These are phyloP conservation scores for Neostapfia colusana DNA, from an alignment of 176 grass and related monocot genomes.

Conservation along the genomic window DNA sequence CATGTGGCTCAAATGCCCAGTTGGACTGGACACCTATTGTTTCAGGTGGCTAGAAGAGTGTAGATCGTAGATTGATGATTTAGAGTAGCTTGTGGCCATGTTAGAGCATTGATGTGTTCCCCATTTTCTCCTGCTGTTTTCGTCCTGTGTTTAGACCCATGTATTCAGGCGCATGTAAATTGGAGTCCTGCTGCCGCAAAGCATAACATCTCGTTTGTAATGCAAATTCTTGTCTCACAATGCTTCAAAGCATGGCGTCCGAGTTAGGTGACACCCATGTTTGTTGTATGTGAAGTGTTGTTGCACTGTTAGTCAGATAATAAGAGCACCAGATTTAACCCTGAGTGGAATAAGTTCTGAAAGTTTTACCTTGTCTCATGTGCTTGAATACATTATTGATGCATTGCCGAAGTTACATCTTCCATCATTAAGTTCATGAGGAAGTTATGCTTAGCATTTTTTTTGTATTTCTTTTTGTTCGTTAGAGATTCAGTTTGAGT, in stretches of 20 bases:
- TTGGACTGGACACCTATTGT: slow-evolving; percentile 4
- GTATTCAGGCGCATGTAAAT: slow-evolving; percentile 48
- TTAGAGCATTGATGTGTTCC: slow-evolving; percentile 14
- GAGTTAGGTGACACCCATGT: slow-evolving; percentile 23
- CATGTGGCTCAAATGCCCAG: slow-evolving; percentile 30
- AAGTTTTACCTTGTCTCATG: not conserved
- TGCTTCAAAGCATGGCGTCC: slow-evolving; percentile 6
- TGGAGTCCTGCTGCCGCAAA: slow-evolving; percentile 24
- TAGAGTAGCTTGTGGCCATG: slow-evolving; percentile 1
- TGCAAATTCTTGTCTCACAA: slow-evolving; percentile 21
- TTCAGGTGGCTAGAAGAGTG: slow-evolving; percentile 25
- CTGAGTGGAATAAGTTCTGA: too few relatives aligned
- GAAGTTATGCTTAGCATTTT: not conserved
- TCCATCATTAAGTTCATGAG: not conserved
- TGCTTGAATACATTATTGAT: not conserved
- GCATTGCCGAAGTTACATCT: not conserved
- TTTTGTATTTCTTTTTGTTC: not conserved
- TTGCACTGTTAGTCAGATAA: slow-evolving; percentile 27
- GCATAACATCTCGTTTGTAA: slow-evolving; percentile 50
- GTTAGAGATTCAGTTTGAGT: not conserved
- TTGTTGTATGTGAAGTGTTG: not conserved
- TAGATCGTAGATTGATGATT: slow-evolving; percentile 45
- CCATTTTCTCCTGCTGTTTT: not conserved
- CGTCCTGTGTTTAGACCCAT: slow-evolving; percentile 34
- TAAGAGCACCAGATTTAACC: slow-evolving; percentile 24